Conservation (phyloP, 371 early-diverging fungal species). For the Apophysomyces elegans region DNA sequence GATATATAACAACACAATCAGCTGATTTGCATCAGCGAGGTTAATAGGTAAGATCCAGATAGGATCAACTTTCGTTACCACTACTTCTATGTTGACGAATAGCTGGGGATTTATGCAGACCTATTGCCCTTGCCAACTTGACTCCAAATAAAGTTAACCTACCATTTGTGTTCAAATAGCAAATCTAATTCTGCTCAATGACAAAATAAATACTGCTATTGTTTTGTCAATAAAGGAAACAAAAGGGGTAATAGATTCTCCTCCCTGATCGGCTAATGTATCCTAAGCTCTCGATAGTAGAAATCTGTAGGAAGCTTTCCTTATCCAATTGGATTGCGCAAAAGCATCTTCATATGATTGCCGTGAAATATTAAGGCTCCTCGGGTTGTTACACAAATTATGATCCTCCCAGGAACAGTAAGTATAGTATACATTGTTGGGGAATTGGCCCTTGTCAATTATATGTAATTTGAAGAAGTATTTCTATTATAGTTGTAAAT, state of each 20-base stretch:
- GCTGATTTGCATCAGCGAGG: too few species aligned
- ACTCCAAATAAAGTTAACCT: background rate
- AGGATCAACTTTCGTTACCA: too few species aligned
- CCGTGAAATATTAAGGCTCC: background rate
- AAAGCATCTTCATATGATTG: slow-evolving; percentile 1
- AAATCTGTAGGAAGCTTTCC: background rate
- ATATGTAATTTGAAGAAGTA: too few species aligned
- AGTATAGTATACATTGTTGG: too few species aligned
- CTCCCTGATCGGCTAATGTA: background rate
- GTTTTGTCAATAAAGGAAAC: background rate
- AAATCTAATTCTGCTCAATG: background rate
- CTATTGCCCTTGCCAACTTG: too few species aligned
- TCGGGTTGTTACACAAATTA: background rate
- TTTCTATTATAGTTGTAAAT: background rate
- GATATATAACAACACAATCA: too few species aligned
- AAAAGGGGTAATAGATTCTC: background rate
- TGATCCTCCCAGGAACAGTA: background rate
- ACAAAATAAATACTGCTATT: background rate
- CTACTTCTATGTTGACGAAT: too few species aligned
- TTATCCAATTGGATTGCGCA: background rate
- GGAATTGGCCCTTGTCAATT: too few species aligned
- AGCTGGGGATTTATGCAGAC: too few species aligned
- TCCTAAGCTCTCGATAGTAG: background rate
- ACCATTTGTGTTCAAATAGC: background rate
- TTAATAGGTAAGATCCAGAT: too few species aligned